Base-by-base conservation (phyloP, 257 asterid species). In the Oldenlandia corymbosa region DNA sequence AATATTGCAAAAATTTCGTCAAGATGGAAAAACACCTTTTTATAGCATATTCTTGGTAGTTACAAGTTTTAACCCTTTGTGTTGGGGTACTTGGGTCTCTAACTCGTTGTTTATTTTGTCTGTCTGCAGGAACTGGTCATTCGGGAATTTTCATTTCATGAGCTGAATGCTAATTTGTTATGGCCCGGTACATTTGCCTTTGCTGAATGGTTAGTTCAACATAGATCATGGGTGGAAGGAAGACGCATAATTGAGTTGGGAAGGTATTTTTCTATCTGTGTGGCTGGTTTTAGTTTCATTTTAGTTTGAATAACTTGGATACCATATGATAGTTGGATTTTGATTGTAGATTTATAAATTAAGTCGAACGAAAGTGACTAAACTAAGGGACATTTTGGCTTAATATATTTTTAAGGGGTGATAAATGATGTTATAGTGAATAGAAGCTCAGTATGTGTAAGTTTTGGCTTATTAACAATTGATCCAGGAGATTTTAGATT, bases 101-200 rank as follows among this genome's bases (percentile, higher is more conserved):
- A n/a, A n/a, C n/a, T 16, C 32, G 47, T 45, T 20, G 17, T 37
- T 52, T 45, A 13, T 11, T 51, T 30, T 17, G 12, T 39, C 24
- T 67, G 55, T 62, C 30, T 43, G 73, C 83, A 92, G 99, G 99
- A 85, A 71, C 78, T 92, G 87, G 77, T 76, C 30, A 43, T 91
- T 41, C 85, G 86, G 55, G 98, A 91, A 48, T 91, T 88, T 83
- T 80, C 90, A 7, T 91, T 91, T 74, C 98, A 91, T 78, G 85
- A 85, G 78, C 65, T 89, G 69, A 92, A 92, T 76, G 97, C 97
- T 66, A 92, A 92, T 82, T 75, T 92, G 41, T 82, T 89, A 65
- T 92, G 97, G 99, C 99, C 99, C 17, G 99, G 99, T 61, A 85
- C 97, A 12, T 92, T 92, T 81, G 85, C 96, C 39, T 92, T 92